Evolutionary conservation across 2,329 filamentous ascomycete species (phyloP), one percentile per base, ranked within the genome.

Genomic region (Trichoderma sp.): DNA sequence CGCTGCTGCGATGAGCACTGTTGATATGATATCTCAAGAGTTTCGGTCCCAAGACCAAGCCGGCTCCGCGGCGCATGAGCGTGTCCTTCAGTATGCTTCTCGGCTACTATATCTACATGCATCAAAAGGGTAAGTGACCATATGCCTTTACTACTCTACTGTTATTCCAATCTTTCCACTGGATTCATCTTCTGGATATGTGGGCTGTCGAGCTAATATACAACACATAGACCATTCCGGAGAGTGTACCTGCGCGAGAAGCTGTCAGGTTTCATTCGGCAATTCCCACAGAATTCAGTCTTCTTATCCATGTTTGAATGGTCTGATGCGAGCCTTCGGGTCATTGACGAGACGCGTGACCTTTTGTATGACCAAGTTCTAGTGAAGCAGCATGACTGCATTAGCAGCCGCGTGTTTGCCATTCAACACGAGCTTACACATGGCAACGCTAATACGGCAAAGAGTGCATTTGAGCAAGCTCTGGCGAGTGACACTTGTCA

Each of bases 321-420:
- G 84, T 90, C 93, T 73, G 91, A 95, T 78, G 85, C 89, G 2
- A 88, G 91, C 8, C 88, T 93, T 57, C 88, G 91, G 28, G 86
- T 96, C 68, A 88, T 94, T 73, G 93, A 97, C 75, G 91, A 93
- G 20, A 88, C 97, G 23, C 89, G 92, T n/a, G 84, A 87, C 6
- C 81, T 93, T 9, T 82, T 95, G 12, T 81, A 86, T 23, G 84
- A 85, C 78, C 86, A 86, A 77, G 80, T 89, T 0, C 79, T 87
- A 3, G 74, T 78, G 6, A 75, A 77, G 17, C 64, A 72, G 7
- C 79, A 83, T 66, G 85, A 87, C 76, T 81, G 81, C 53, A 73
- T 85, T 13, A 80, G 80, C 73, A 84, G 79, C 73, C 84, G 85
- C 8, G 73, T 84, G 13, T 88, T 88, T 76, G 83, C 85, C 26